phyloP scores from a whole-genome alignment of 2,329 filamentous ascomycete genomes.

The Colletotrichum sp. region DNA sequence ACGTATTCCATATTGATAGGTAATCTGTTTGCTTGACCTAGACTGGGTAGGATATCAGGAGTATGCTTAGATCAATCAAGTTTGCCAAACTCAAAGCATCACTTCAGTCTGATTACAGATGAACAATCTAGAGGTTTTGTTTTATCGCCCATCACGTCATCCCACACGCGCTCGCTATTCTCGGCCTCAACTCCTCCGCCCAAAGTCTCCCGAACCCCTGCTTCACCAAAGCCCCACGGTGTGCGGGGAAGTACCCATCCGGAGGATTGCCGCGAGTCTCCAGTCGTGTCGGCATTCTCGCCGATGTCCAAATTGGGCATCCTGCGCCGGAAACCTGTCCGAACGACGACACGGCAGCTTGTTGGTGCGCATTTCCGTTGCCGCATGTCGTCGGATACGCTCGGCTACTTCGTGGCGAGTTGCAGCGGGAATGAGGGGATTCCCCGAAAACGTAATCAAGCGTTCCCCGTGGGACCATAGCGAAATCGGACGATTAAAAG shows the following conservation, averaged over 20 bases:
- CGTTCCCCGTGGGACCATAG: not conserved
- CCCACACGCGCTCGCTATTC: not conserved
- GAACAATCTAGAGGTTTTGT: not conserved
- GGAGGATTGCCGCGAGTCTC: not conserved
- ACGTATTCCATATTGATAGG: conserved; percentile 24
- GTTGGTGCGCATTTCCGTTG: not conserved
- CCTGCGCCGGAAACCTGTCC: not conserved
- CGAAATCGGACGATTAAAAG: conserved; percentile 7
- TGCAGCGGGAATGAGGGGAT: not conserved
- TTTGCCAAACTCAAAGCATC: not conserved
- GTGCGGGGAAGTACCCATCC: conserved; percentile 5
- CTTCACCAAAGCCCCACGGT: not conserved
- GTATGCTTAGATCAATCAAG: rapidly evolving
- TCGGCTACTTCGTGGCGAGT: not conserved
- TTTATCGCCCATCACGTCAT: not conserved
- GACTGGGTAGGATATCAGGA: not conserved
- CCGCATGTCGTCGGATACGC: not conserved
- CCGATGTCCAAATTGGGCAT: not conserved
- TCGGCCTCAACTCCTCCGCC: not conserved
- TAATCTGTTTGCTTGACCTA: not conserved
- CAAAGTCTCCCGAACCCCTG: not conserved
- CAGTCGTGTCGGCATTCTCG: conserved; percentile 1
- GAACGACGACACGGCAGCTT: not conserved
- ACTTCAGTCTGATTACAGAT: not conserved
- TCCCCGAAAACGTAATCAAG: not conserved